Base-by-base conservation (phyloP, 78 protist genomes). In the Dictyostelium capitatum region DNA sequence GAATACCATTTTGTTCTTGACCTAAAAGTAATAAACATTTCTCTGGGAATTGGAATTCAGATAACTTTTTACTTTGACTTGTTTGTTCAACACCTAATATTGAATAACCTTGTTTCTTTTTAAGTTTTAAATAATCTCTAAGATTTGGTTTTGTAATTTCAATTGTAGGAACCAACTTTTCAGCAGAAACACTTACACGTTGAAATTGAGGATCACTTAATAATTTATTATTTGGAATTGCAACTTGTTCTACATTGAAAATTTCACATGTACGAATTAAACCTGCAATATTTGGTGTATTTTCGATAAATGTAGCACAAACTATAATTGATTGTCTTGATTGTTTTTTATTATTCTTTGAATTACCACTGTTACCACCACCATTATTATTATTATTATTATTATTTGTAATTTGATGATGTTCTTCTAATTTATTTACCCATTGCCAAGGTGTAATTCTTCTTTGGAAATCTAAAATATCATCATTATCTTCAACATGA, bases 51-150 rank as follows among this genome's bases (percentile, higher is more conserved):
- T 46, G 28, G 89, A 77, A 97, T 2, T 78, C n/a, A 28, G 82
- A 41, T 20, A 97, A 83, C 30, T 56, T 64, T 70, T 79, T 83
- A 70, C 96, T 91, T 69, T 95, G 85, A 14, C 96, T 69, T 19
- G 98, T 96, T 80, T 97, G 98, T 78, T 97, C 98, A 43, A 97
- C 92, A 81, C 96, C 98, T 9, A 96, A 48, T 25, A 97, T 89
- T 41, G 87, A 28, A 70, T 91, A 97, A 6, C 98, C 98, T 72
- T 78, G 70, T 15, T 43, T 89, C 41, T 78, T 90, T 84, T 80
- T 83, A 28, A 65, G 82, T 19, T 25, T 48, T 41, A 97, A 48
- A 65, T 79, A 95, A 25, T 15, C 23, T 0, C 50, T 6, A 19
- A 96, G n/a, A 53, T 90, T 77, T 30, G 23, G 75, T 41, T 53